phyloP scores from a whole-genome alignment of 176 grass and related monocot species.

The Avena insularis region DNA sequence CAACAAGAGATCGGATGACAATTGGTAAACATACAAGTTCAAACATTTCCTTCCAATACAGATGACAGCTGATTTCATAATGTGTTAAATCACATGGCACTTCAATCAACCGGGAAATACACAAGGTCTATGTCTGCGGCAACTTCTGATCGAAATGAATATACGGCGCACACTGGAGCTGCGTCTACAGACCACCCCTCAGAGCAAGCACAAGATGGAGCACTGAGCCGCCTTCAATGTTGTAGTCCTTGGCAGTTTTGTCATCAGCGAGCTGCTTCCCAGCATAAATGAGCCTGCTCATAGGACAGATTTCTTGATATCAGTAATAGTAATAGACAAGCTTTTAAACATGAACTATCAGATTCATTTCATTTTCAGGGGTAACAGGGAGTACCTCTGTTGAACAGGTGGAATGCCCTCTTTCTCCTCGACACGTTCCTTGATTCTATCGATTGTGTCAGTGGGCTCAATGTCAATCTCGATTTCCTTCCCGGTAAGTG shows the following conservation, averaged over 20 bases:
- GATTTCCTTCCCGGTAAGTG: conserved; percentile 84
- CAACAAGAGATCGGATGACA: conserved; percentile 20
- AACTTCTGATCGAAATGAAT: conserved; percentile 11
- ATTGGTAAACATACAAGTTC: conserved; percentile 7
- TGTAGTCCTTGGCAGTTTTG: conserved; percentile 95
- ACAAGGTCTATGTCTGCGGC: not conserved
- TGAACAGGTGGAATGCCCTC: conserved; percentile 89
- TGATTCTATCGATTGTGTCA: conserved; percentile 75
- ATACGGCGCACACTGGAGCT: not conserved
- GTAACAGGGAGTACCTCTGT: conserved; percentile 54
- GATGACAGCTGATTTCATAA: conserved; percentile 36
- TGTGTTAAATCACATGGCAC: conserved; percentile 13
- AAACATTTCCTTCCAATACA: conserved; percentile 40
- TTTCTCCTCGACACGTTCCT: conserved; percentile 92
- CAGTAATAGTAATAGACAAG: not conserved
- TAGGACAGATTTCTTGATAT: not conserved
- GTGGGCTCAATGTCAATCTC: conserved; percentile 82
- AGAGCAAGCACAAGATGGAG: conserved; percentile 95
- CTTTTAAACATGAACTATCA: not conserved
- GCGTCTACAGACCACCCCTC: conserved; percentile 70
- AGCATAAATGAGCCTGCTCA: conserved; percentile 84
- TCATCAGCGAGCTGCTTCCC: conserved; percentile 95
- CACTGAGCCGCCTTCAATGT: conserved; percentile 90
- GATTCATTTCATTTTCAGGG: not conserved
- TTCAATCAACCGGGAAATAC: conserved; percentile 40